Evolutionary conservation across 495 filamentous ascomycete genomes (phyloP).

Genomic region (Daldinia decipiens): DNA sequence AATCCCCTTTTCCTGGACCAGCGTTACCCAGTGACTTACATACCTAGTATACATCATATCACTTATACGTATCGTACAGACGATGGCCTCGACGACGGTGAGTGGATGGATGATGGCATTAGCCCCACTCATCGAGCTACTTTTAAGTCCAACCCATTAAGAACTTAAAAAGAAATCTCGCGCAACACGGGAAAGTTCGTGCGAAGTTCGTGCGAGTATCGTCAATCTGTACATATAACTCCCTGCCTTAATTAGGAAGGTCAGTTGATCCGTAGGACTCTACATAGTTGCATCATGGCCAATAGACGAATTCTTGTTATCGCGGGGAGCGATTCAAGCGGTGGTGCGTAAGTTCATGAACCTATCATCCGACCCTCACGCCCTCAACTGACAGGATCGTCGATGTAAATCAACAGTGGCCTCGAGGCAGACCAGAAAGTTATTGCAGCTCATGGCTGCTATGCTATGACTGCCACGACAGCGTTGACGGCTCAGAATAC

Average conservation of each 20-base stretch:
- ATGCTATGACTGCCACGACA: conserved; percentile 96
- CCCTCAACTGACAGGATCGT: conserved; percentile 23
- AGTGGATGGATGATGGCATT: conserved; percentile 23
- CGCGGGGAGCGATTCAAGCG: conserved; percentile 86
- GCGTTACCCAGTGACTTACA: background rate
- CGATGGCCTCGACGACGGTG: conserved; percentile 1
- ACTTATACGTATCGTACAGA: conserved; percentile 7
- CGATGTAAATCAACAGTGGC: conserved; percentile 65
- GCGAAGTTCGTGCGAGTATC: background rate
- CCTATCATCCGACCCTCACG: conserved; percentile 19
- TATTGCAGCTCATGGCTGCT: conserved; percentile 88
- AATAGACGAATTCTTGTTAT: conserved; percentile 76
- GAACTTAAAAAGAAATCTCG: conserved; percentile 31
- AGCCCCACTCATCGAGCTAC: conserved; percentile 17
- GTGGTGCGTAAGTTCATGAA: conserved; percentile 76
- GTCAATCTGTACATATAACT: conserved; percentile 1
- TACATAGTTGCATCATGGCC: conserved; percentile 36
- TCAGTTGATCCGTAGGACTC: background rate
- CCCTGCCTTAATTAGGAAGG: conserved; percentile 9
- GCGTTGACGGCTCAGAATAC: conserved; percentile 97
- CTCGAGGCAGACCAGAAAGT: conserved; percentile 97
- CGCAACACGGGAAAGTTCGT: conserved; percentile 15
- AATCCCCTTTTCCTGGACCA: background rate
- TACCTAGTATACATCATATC: background rate
- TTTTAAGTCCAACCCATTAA: conserved; percentile 13